Conservation (phyloP, 2,329 filamentous ascomycete species). For the Cladosporium sp. region DNA sequence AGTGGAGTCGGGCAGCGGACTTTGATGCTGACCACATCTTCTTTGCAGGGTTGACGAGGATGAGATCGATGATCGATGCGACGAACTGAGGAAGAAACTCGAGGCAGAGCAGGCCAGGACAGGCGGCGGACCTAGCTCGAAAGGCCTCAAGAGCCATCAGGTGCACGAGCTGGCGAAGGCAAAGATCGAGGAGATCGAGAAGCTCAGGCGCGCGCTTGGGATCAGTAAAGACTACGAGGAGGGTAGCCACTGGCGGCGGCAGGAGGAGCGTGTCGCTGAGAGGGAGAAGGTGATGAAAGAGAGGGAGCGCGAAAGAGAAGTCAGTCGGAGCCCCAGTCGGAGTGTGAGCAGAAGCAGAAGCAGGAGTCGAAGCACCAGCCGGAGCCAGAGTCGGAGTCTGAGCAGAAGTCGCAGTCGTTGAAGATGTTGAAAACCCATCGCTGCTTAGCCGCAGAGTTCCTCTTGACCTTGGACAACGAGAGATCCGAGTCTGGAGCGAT, state of each 20-base stretch:
- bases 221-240: conserved; percentile 83
- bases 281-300: conserved; percentile 3
- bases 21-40: not conserved
- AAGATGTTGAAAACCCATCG: not conserved
- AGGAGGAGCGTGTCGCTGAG: conserved; percentile 57
- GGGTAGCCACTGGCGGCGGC: conserved; percentile 75
- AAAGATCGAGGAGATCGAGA: conserved; percentile 92
- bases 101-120: conserved; percentile 49
- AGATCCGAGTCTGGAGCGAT: no score
- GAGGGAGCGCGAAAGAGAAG: conserved; percentile 1
- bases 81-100: conserved; percentile 59
- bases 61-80: conserved; percentile 75
- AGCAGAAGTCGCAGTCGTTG: conserved; percentile 1
- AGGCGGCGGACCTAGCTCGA: conserved; percentile 37
- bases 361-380: not conserved
- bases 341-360: not conserved
- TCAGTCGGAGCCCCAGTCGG: not conserved
- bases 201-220: conserved; percentile 75
- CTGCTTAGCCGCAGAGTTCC: no score
- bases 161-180: conserved; percentile 94
- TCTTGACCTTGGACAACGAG: no score
- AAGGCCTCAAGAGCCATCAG: conserved; percentile 78
- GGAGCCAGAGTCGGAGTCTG: not conserved
- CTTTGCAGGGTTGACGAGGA: conserved; percentile 66
- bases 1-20: not conserved